Evolutionary conservation across 2,329 filamentous ascomycete species (phyloP).

Genomic region (Colletotrichum viniferum): DNA sequence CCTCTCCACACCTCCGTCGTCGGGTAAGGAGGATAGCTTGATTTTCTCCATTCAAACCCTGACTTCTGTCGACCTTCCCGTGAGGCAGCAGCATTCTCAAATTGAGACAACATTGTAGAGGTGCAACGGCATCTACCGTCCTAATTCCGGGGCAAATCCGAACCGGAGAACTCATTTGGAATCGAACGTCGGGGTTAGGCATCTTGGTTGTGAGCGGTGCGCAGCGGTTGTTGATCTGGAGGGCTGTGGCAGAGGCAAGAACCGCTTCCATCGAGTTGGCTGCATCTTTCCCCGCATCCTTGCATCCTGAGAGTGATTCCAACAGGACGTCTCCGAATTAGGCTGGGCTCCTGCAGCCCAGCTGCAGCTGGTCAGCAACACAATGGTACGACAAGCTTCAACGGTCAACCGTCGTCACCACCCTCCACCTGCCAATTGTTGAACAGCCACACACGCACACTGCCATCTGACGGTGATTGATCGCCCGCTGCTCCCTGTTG

Average conservation of each 20-base stretch:
- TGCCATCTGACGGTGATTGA: not conserved
- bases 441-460: not conserved
- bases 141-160: not conserved
- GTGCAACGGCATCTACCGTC: not conserved
- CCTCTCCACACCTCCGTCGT: not conserved
- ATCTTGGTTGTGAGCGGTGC: not conserved
- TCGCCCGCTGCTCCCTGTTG: not conserved
- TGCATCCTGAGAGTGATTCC: not conserved
- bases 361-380: not conserved
- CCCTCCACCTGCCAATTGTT: not conserved
- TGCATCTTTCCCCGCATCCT: not conserved
- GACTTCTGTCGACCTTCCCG: not conserved
- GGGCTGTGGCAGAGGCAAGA: not conserved
- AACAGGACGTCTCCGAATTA: not conserved
- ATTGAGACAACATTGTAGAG: not conserved
- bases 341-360: not conserved
- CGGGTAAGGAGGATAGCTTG: not conserved
- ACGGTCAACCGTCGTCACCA: not conserved
- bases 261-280: not conserved
- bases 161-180: not conserved
- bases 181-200: not conserved
- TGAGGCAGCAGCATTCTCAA: not conserved
- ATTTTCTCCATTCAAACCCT: not conserved
- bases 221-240: not conserved
- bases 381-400: constrained; percentile 3